phyloP scores from a whole-genome alignment of 2,329 filamentous ascomycete genomes.

The Alternaria ventricosa region DNA sequence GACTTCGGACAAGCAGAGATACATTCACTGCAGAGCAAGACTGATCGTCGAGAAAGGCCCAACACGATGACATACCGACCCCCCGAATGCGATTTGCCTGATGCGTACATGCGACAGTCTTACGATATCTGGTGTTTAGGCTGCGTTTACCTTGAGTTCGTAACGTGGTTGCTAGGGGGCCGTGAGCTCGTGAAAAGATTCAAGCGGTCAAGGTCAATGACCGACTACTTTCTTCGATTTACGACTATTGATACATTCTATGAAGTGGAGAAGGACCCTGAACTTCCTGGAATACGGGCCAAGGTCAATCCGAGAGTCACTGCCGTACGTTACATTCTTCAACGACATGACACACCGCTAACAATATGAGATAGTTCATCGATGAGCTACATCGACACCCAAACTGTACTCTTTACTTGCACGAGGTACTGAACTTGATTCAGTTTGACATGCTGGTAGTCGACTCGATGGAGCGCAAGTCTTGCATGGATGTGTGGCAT shows the following conservation, averaged over 20 bases:
- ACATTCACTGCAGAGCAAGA: slow-evolving; percentile 5
- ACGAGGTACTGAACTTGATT: slow-evolving; percentile 16
- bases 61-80: slow-evolving; percentile 21
- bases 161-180: slow-evolving; percentile 19
- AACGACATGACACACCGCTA: not conserved
- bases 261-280: not conserved
- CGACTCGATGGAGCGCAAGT: slow-evolving; percentile 1
- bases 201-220: not conserved
- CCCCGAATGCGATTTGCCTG: slow-evolving; percentile 16
- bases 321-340: not conserved
- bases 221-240: not conserved
- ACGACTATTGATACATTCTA: slow-evolving; percentile 6
- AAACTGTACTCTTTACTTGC: slow-evolving; percentile 14
- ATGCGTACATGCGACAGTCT: slow-evolving; percentile 5
- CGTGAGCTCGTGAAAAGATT: not conserved
- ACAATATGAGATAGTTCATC: slow-evolving; percentile 5
- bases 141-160: slow-evolving; percentile 26
- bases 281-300: not conserved
- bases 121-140: slow-evolving; percentile 34
- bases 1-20: slow-evolving; percentile 27
- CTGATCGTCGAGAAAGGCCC: not conserved
- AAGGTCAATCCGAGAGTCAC: slow-evolving; percentile 7
- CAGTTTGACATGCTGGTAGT: slow-evolving; percentile 17
- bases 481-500: not conserved
- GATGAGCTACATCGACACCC: slow-evolving; percentile 8